Evolutionary conservation across 306 rosid species (phyloP), one percentile per base, ranked within the genome.

Genomic region (Dalbergia cochinchinensis): DNA sequence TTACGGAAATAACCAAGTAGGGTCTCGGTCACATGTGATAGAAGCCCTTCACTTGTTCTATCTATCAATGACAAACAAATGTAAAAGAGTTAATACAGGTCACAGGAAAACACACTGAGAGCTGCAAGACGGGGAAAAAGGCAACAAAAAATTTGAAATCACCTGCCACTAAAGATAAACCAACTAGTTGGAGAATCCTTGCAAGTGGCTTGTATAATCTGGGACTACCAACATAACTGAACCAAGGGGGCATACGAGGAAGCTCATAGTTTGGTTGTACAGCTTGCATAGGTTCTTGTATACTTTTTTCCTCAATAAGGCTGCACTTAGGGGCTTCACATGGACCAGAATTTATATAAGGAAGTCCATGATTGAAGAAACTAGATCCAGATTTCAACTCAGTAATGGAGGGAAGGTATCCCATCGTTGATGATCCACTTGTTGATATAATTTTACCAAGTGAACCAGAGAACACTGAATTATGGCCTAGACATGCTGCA

Each of bases 161-260:
- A 94, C 99, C 99, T 91, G 97, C 74, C 85, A 87, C 77, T 75
- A 81, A 62, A 80, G 97, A 91, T 80, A 92, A 83, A 76, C 97
- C 99, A 34, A 89, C 90, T 71, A 94, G 91, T 78, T 94, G 89
- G 77, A 94, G 97, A 83, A 89, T 91, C 87, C 99, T 86, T 53
- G 94, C 87, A 79, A 94, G 97, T 68, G 91, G 87, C 85, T 90
- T 83, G 83, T 94, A 94, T 60, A 90, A 83, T 67, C 86, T 92
- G 39, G 8, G 78, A 84, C 91, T 89, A 51, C 99, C 97, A 79
- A 87, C 80, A 69, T 83, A 77, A 73, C 80, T 75, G 83, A 92
- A 94, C 99, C 99, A 94, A 77, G 99, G 95, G 85, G 99, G 99
- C 97, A 91, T 91, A 71, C 88, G 92, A 26, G 99, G 97, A 82